phyloP scores from a whole-genome alignment of 139 green algal genomes.

The Chlorella sp. region DNA sequence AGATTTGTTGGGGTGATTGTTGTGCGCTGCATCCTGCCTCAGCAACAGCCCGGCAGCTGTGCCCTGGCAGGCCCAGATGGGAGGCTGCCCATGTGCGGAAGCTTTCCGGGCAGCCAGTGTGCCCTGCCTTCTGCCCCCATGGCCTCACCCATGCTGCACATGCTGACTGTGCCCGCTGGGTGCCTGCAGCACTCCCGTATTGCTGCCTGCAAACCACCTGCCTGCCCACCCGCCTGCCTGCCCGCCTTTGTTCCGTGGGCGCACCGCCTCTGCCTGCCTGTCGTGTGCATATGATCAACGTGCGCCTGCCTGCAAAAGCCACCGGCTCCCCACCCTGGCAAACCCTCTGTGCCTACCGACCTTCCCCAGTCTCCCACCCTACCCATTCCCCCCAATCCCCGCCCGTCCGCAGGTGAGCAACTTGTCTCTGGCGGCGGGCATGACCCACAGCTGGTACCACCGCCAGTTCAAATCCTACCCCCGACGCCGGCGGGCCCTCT shows the following conservation, averaged over 20 bases:
- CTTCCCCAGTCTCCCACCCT: background rate
- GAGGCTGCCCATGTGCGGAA: background rate
- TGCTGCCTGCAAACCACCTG: too few species aligned
- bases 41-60: background rate
- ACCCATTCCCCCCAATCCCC: background rate
- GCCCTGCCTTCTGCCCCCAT: too few species aligned
- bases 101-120: background rate
- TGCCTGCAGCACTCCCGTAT: too few species aligned
- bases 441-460: constrained; percentile 74
- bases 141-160: too few species aligned
- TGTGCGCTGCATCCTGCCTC: background rate
- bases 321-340: background rate
- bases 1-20: too few species aligned
- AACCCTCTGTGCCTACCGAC: background rate
- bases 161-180: too few species aligned
- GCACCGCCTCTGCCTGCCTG: too few species aligned
- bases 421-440: constrained; percentile 67
- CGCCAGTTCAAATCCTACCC: constrained; percentile 67
- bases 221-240: too few species aligned
- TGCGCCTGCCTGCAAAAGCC: background rate
- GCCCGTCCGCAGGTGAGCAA: constrained; percentile 68
- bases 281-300: too few species aligned
- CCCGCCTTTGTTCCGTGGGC: too few species aligned
- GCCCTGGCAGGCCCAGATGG: background rate
- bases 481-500: constrained; percentile 43